Evolutionary conservation across 192 early-diverging fungal genomes (phyloP).

Genomic region (Entomortierella lignicola): DNA sequence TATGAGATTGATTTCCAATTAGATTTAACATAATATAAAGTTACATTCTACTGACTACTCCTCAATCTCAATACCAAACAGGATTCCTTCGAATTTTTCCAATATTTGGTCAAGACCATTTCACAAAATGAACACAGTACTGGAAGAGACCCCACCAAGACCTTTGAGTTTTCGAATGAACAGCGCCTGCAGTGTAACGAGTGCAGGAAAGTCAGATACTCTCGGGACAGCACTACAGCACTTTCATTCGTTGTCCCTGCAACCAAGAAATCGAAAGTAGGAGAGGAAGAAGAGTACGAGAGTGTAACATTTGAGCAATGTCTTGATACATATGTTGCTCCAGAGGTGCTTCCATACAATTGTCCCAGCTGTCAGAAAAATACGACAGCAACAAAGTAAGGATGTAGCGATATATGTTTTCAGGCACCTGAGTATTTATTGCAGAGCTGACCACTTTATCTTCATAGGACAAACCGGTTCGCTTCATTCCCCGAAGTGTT

Average conservation of each 20-base stretch:
- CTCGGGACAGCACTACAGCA: slow-evolving; percentile 57
- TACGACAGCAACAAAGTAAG: slow-evolving; percentile 70
- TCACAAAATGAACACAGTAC: slow-evolving; percentile 80
- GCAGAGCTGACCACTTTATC: slow-evolving; percentile 7
- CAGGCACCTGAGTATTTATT: background rate
- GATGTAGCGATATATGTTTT: background rate
- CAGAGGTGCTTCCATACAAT: slow-evolving; percentile 69
- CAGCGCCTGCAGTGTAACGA: slow-evolving; percentile 88
- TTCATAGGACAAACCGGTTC: slow-evolving; percentile 66
- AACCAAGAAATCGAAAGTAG: slow-evolving; percentile 44
- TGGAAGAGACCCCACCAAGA: slow-evolving; percentile 75
- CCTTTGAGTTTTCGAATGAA: slow-evolving; percentile 85
- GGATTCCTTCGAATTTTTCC: slow-evolving; percentile 96
- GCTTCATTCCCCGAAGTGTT: slow-evolving; percentile 80
- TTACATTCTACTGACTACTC: background rate
- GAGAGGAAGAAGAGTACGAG: slow-evolving; percentile 57
- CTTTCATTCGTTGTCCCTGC: slow-evolving; percentile 81
- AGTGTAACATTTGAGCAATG: slow-evolving; percentile 74
- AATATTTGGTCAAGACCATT: slow-evolving; percentile 78
- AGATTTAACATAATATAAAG: background rate
- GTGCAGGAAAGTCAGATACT: slow-evolving; percentile 88
- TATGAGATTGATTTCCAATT: slow-evolving; percentile 3
- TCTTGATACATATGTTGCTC: slow-evolving; percentile 65
- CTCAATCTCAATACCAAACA: background rate
- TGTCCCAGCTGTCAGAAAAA: slow-evolving; percentile 72